Percentiles rank a stretch among this genome's conserved stretches.
Evolutionary conservation across 768 basidiomycete genomes (phyloP).

Genomic region (Lactarius psammicola): DNA sequence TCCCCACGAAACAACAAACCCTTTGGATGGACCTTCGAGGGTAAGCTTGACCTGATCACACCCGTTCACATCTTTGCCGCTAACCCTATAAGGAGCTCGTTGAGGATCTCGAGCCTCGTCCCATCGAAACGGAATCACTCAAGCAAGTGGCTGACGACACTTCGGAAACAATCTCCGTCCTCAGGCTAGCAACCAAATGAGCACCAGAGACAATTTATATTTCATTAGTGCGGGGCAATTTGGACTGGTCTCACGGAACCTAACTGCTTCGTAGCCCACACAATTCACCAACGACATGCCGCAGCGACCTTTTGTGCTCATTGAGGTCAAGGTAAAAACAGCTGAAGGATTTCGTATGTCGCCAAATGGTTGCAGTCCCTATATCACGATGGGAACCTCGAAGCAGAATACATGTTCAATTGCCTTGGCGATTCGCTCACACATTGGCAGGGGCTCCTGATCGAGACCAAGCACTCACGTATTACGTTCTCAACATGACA

Average conservation of each 20-base stretch:
- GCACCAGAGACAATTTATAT: conserved; percentile 75
- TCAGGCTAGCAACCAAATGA: too few species aligned
- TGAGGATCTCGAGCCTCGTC: too few species aligned
- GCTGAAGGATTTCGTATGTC: conserved; percentile 85
- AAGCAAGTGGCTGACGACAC: too few species aligned
- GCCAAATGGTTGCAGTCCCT: conserved; percentile 97
- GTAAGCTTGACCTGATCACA: too few species aligned
- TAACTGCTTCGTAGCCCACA: conserved; percentile 53
- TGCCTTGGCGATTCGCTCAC: conserved; percentile 88
- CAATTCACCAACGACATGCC: conserved; percentile 71
- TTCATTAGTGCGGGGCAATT: conserved; percentile 54
- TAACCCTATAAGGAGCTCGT: too few species aligned
- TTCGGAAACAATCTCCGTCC: too few species aligned
- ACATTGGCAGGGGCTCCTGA: conserved; percentile 92
- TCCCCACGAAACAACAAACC: too few species aligned
- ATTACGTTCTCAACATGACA: conserved; percentile 97
- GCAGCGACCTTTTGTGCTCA: conserved; percentile 76
- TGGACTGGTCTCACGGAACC: conserved; percentile 17
- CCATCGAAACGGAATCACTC: too few species aligned
- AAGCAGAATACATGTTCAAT: conserved; percentile 90
- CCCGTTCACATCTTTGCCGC: too few species aligned
- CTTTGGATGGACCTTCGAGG: too few species aligned
- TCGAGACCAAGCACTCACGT: conserved; percentile 94
- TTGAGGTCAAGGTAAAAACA: conserved; percentile 87
- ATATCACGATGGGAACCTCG: conserved; percentile 98